Evolutionary conservation across 1,139 yeast genomes (phyloP), one percentile per base, ranked within the genome.

Genomic region (Suhomyces bolitotheri): DNA sequence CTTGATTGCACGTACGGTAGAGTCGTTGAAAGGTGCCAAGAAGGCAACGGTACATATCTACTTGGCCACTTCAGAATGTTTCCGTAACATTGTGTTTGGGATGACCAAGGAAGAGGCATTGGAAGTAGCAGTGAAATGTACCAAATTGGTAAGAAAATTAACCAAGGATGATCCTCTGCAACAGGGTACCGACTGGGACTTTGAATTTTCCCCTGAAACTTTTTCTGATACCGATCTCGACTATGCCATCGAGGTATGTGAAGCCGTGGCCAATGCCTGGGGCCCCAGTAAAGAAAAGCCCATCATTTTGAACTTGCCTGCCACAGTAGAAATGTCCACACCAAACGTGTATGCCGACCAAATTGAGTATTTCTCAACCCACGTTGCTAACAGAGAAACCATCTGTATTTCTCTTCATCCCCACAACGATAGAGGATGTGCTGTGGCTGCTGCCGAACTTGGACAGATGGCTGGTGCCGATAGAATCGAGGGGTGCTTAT

Each of bases 281-380:
- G 89, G 71, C 41, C 97, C 97, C 35, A 64, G 86, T 5, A 80
- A 50, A 21, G 92, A 85, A 40, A 74, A 78, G 47, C 96, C 96
- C 41, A 88, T 92, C 51, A 88, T 92, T 50, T 90, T 92, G 74
- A 92, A 92, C 68, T 74, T 92, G 51, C 98, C 98, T 8, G 97
- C 98, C 27, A 92, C 98, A n/a, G 97, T 92, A 25, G 98, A 92
- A 68, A 85, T 90, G 76, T 71, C 95, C 16, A 78, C 94, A 27
- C 98, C 97, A 44, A 92, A 92, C 60, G 81, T 90, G 28, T 92
- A 88, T 54, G 98, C 97, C 35, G 97, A 92, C 64, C 97, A 90
- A 69, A 81, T 92, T 46, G 98, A 92, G 66, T 89, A 84, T 60
- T 92, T 92, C 58, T 69, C 83, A 45, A 80, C 81, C 16, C 75